phyloP scores from a whole-genome alignment of 139 green algal species.

The Astrephomene gubernaculifera region DNA sequence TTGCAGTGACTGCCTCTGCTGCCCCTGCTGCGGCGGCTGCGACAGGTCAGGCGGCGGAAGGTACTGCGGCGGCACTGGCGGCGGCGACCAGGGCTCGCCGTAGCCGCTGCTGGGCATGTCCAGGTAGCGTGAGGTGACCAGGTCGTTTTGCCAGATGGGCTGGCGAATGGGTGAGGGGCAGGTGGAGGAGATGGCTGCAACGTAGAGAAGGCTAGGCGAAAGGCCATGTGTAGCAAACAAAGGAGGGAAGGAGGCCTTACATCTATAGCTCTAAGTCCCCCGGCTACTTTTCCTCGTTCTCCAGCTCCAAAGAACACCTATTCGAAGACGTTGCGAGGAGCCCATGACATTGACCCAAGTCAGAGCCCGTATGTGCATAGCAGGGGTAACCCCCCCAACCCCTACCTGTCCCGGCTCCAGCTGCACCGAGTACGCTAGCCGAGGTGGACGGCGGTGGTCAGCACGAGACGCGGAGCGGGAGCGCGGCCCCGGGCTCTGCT shows the following conservation, averaged over 20 bases:
- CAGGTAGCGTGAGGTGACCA: slow-evolving; percentile 53
- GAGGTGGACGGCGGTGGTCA: slow-evolving; percentile 6
- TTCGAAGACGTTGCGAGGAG: no score
- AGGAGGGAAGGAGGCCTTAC: no score
- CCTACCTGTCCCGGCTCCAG: slow-evolving; percentile 17
- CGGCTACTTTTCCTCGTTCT: no score
- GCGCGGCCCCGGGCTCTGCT: neutral
- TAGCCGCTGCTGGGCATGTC: slow-evolving; percentile 50
- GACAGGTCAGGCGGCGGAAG: neutral
- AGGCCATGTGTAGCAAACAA: neutral
- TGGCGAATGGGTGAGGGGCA: neutral
- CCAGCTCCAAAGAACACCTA: no score
- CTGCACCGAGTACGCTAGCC: slow-evolving; percentile 48
- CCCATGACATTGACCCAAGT: no score
- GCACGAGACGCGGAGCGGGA: slow-evolving; percentile 9
- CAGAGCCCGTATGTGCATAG: no score
- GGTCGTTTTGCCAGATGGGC: slow-evolving; percentile 45
- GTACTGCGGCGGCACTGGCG: slow-evolving; percentile 8
- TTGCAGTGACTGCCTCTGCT: no score
- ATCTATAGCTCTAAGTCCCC: no score
- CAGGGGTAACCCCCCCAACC: no score
- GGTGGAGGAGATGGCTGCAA: neutral
- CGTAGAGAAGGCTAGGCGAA: neutral
- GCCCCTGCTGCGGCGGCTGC: slow-evolving; percentile 4
- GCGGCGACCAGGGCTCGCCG: neutral